Percentiles rank a stretch among this genome's conserved stretches.
These are phyloP conservation scores for Meyerozyma guilliermondii DNA, from an alignment of 1,139 yeast genomes.

Conservation along the genomic window DNA sequence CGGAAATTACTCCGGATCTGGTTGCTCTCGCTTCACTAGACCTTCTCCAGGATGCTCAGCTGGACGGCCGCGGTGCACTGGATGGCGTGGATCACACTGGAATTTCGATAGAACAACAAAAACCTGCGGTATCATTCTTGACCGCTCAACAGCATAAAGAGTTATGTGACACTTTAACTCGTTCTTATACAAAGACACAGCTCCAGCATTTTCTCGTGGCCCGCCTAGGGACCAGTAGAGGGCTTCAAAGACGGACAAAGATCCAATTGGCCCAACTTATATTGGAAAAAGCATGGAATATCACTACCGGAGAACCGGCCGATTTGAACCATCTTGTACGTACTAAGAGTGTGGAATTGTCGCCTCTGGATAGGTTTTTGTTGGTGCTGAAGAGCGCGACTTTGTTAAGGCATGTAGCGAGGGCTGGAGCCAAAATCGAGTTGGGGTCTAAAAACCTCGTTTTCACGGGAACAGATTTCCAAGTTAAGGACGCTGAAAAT, in stretches of 20 bases:
- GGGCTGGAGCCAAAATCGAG: slow-evolving; percentile 13
- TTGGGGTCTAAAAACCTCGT: slow-evolving; percentile 12
- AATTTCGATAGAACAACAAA: not conserved
- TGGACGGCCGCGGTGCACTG: not conserved
- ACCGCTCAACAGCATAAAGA: not conserved
- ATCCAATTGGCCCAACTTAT: not conserved
- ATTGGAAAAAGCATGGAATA: not conserved
- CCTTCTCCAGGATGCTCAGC: not conserved
- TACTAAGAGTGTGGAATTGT: slow-evolving; percentile 7
- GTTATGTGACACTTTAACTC: not conserved
- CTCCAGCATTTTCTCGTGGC: not conserved
- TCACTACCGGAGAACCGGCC: not conserved
- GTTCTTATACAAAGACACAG: not conserved
- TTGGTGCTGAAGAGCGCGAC: not conserved
- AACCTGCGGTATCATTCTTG: not conserved
- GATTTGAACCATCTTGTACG: slow-evolving; percentile 3
- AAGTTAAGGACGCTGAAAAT: slow-evolving; percentile 30
- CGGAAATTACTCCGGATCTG: slow-evolving; percentile 1
- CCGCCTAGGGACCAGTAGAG: not conserved
- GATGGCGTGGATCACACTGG: not conserved
- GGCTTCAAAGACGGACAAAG: not conserved
- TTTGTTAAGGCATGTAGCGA: not conserved
- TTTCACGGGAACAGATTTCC: slow-evolving; percentile 28
- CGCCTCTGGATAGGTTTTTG: slow-evolving; percentile 4
- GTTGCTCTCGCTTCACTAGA: not conserved